A percentile compares a stretch with the other conserved stretches of the same genome.
Evolutionary conservation across 2,329 filamentous ascomycete species (phyloP).

Genomic region (Ceratocystis lukuohia): DNA sequence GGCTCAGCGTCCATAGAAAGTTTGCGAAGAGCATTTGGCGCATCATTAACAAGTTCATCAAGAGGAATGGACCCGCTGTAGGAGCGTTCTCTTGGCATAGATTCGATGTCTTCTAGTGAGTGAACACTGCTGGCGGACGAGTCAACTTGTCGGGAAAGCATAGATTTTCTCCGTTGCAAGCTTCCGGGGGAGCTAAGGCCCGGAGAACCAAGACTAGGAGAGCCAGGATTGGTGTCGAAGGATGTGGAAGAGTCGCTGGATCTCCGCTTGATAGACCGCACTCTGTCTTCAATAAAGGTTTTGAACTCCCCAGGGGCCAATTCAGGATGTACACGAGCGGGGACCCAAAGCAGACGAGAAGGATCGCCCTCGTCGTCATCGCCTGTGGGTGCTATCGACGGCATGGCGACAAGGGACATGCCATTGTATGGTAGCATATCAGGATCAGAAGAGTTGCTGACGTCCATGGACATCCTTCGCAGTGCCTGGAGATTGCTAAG

Average conservation of each 20-base stretch:
- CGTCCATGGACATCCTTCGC: slow-evolving; percentile 88
- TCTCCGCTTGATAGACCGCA: slow-evolving; percentile 74
- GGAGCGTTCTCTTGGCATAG: slow-evolving; percentile 61
- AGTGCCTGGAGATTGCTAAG: slow-evolving; percentile 84
- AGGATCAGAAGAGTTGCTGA: slow-evolving; percentile 56
- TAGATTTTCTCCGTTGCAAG: slow-evolving; percentile 79
- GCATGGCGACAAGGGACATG: slow-evolving; percentile 53
- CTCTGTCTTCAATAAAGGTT: slow-evolving; percentile 84
- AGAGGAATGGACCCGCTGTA: slow-evolving; percentile 40
- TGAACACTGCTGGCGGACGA: slow-evolving; percentile 46
- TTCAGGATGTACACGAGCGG: slow-evolving; percentile 85
- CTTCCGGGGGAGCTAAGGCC: slow-evolving; percentile 34
- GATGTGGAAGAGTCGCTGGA: slow-evolving; percentile 60
- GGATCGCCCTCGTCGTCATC: slow-evolving; percentile 77
- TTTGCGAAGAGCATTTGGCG: slow-evolving; percentile 55
- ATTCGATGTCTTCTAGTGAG: slow-evolving; percentile 74
- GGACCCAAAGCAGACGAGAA: slow-evolving; percentile 86
- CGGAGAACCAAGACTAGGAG: slow-evolving; percentile 26
- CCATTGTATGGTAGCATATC: slow-evolving; percentile 62
- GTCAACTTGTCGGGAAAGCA: slow-evolving; percentile 85
- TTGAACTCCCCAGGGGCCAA: slow-evolving; percentile 93
- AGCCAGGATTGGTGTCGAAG: slow-evolving; percentile 31
- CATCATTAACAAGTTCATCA: slow-evolving; percentile 72
- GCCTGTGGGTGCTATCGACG: slow-evolving; percentile 56
- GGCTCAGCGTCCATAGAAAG: slow-evolving; percentile 45